Percentiles rank a stretch among this genome's conserved stretches.
These are phyloP conservation scores for Phaeoacremonium minimum DNA, from an alignment of 2,329 filamentous ascomycete genomes.

Conservation along the genomic window DNA sequence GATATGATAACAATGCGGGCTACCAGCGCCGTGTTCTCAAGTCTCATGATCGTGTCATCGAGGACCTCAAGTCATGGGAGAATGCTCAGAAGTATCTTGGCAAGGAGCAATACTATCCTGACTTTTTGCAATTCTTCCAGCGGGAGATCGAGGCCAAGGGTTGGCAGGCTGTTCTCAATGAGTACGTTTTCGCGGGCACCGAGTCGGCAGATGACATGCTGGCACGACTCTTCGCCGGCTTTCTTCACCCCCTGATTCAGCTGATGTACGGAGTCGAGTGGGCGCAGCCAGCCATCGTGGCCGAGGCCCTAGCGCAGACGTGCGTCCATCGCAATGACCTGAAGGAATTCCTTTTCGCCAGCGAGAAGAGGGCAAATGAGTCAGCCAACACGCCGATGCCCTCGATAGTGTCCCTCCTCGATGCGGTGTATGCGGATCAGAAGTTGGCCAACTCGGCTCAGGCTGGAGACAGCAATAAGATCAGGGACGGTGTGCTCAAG, in stretches of 20 bases:
- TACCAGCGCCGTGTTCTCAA: slow-evolving; percentile 60
- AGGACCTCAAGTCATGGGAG: slow-evolving; percentile 52
- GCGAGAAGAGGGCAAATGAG: slow-evolving; percentile 41
- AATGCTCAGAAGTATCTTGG: slow-evolving; percentile 58
- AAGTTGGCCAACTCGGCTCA: slow-evolving; percentile 51
- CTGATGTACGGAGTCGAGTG: slow-evolving; percentile 84
- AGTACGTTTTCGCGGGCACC: slow-evolving; percentile 66
- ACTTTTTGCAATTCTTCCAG: slow-evolving; percentile 76
- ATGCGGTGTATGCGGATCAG: slow-evolving; percentile 51
- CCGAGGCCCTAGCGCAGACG: slow-evolving; percentile 73
- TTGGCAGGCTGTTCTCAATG: slow-evolving; percentile 57
- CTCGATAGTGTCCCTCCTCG: slow-evolving; percentile 55
- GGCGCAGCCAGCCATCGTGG: slow-evolving; percentile 73
- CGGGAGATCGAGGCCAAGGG: slow-evolving; percentile 59
- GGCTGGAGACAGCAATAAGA: slow-evolving; percentile 54
- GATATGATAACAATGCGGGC: slow-evolving; percentile 58
- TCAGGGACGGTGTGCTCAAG: slow-evolving; percentile 63
- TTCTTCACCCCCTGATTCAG: slow-evolving; percentile 79
- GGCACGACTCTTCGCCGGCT: slow-evolving; percentile 53
- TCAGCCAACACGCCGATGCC: slow-evolving; percentile 22
- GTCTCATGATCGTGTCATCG: slow-evolving; percentile 42
- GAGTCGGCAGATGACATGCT: slow-evolving; percentile 65
- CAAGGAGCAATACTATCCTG: slow-evolving; percentile 58
- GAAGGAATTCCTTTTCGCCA: slow-evolving; percentile 44
- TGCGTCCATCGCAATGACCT: slow-evolving; percentile 63